Base-by-base conservation (phyloP, 345 rosid genomes). In the Linum tenue region DNA sequence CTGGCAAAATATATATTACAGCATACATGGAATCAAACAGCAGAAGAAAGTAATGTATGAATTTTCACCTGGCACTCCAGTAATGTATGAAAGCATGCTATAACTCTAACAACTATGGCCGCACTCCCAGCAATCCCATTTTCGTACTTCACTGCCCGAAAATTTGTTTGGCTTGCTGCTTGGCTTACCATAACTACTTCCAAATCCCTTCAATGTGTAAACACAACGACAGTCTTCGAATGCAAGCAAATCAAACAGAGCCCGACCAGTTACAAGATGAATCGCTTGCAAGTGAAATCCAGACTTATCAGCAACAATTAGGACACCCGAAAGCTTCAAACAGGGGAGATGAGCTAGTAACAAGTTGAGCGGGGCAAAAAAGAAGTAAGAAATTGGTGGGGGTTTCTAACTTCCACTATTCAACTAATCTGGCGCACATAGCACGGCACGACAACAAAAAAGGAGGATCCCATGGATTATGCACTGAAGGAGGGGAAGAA, bases 121-220 rank as follows among this genome's bases (percentile, higher is more conserved):
- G 91, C 74, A 65, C 70, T 82, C 81, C 96, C 96, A 41, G 95
- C 87, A 84, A 77, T 79, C 64, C 99, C 96, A 69, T 82, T 80
- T 79, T 86, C 97, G 78, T 90, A 84, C 76, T 88, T 94, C 70
- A 86, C 81, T 61, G 88, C 91, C 75, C 92, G 92, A 76, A 94
- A 94, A 82, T 90, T 94, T 70, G 95, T 94, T 77, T 82, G 92
- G 76, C 95, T 73, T 50, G 97, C 97, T 64, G 95, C 88, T 83
- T 94, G 99, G 77, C 99, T 85, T 88, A 94, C 99, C 99, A 94
- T 94, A 83, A 88, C 95, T 86, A 72, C 85, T 65, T 53, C 59
- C 15, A 12, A 56, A 41, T 41, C 44, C 44, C 44, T 41, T 41
- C 44, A 41, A 41, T 41, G 44, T 41, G 44, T 41, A 41, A 72